Percentiles rank a stretch among this genome's conserved stretches.
Evolutionary conservation across 441 rosid species (phyloP).

Genomic region (Dalechampia spathulata): DNA sequence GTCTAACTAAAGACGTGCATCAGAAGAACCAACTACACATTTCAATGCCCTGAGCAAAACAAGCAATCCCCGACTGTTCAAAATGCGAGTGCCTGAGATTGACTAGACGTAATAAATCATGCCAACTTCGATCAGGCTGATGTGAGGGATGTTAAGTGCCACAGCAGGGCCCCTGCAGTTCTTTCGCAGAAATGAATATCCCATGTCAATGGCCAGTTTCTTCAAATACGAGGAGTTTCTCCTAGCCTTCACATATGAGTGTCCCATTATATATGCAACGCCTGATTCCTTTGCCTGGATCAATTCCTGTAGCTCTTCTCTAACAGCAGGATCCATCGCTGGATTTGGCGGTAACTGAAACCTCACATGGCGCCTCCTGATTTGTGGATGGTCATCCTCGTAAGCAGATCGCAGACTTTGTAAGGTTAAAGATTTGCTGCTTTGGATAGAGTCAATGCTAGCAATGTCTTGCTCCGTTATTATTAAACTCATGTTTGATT

Average conservation of each 20-base stretch:
- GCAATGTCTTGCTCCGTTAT: slow-evolving; percentile 45
- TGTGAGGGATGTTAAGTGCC: slow-evolving; percentile 87
- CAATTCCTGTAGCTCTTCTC: slow-evolving; percentile 77
- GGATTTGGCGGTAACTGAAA: slow-evolving; percentile 48
- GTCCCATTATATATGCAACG: slow-evolving; percentile 83
- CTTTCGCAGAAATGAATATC: slow-evolving; percentile 87
- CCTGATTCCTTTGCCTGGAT: slow-evolving; percentile 82
- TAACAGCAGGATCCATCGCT: slow-evolving; percentile 59
- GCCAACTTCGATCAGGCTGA: slow-evolving; percentile 93
- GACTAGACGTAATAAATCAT: slow-evolving; percentile 82
- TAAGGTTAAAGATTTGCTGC: slow-evolving; percentile 64
- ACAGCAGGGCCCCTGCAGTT: slow-evolving; percentile 94
- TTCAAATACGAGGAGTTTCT: slow-evolving; percentile 59
- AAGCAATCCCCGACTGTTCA: neutral
- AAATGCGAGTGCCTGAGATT: neutral
- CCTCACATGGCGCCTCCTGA: slow-evolving; percentile 59
- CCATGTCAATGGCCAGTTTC: slow-evolving; percentile 62
- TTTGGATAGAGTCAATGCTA: slow-evolving; percentile 37
- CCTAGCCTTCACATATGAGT: slow-evolving; percentile 78
- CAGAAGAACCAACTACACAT: neutral
- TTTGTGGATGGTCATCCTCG: slow-evolving; percentile 54
- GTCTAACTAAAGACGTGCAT: neutral
- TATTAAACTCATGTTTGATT: slow-evolving; percentile 44
- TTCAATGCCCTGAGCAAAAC: neutral
- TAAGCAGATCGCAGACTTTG: slow-evolving; percentile 55